phyloP scores from a whole-genome alignment of 1,284 basidiomycete species.

The Quambalaria eucalypti region DNA sequence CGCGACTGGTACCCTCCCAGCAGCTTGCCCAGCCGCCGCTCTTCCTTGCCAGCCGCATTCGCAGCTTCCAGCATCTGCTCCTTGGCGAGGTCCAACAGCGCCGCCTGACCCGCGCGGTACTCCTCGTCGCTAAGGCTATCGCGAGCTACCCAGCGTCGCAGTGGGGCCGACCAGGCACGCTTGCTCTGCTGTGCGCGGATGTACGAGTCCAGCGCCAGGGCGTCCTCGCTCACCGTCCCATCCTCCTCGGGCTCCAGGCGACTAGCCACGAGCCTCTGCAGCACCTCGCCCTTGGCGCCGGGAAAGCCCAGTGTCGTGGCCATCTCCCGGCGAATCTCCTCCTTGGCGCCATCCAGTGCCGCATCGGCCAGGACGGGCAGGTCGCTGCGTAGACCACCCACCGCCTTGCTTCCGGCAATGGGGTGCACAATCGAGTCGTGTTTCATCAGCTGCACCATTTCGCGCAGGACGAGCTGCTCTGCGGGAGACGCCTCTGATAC shows the following conservation, averaged over 20 bases:
- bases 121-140: slow-evolving; percentile 55
- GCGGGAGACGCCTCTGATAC: slow-evolving; percentile 25
- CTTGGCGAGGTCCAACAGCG: slow-evolving; percentile 59
- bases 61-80: slow-evolving; percentile 76
- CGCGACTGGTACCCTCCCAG: slow-evolving; percentile 85
- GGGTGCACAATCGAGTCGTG: slow-evolving; percentile 85
- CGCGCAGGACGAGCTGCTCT: slow-evolving; percentile 62
- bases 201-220: background rate
- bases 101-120: slow-evolving; percentile 60
- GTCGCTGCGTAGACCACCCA: slow-evolving; percentile 63
- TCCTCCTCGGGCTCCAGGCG: slow-evolving; percentile 13
- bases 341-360: slow-evolving; percentile 63
- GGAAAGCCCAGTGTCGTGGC: slow-evolving; percentile 73
- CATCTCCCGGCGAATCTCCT: slow-evolving; percentile 69
- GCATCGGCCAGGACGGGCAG: slow-evolving; percentile 73
- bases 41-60: slow-evolving; percentile 68
- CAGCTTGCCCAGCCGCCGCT: slow-evolving; percentile 80
- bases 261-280: slow-evolving; percentile 50
- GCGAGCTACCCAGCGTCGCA: slow-evolving; percentile 62
- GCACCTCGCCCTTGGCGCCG: slow-evolving; percentile 65
- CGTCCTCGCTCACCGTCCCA: slow-evolving; percentile 51
- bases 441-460: slow-evolving; percentile 68
- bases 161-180: slow-evolving; percentile 55
- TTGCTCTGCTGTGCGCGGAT: slow-evolving; percentile 50
- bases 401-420: slow-evolving; percentile 69